Evolutionary conservation across 148 eudicot genomes (phyloP).

Genomic region (Spergularia bocconei): DNA sequence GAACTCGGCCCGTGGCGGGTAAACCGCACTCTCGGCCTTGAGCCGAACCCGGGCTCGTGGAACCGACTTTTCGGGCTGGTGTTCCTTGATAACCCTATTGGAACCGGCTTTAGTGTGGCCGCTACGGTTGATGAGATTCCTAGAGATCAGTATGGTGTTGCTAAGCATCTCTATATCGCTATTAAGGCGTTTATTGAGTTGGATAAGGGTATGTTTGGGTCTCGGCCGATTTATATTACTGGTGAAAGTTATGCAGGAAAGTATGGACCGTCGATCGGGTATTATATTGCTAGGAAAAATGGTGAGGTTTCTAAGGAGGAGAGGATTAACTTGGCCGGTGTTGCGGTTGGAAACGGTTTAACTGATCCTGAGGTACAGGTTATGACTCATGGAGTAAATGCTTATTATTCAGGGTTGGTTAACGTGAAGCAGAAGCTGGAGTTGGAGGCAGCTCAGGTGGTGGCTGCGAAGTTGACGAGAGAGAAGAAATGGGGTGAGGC

Average conservation of each 20-base stretch:
- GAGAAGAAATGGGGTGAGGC: conserved; percentile 57
- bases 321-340: conserved; percentile 60
- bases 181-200: conserved; percentile 41
- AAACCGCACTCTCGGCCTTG: conserved; percentile 32
- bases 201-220: conserved; percentile 36
- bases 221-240: conserved; percentile 65
- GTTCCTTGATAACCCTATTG: conserved; percentile 82
- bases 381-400: conserved; percentile 57
- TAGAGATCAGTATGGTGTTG: conserved; percentile 52
- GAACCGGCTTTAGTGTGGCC: conserved; percentile 81
- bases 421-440: conserved; percentile 49
- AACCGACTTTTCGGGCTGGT: conserved; percentile 59
- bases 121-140: conserved; percentile 58
- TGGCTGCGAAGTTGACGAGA: conserved; percentile 31
- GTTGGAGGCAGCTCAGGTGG: conserved; percentile 46
- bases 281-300: conserved; percentile 56
- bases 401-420: conserved; percentile 59
- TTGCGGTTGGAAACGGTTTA: conserved; percentile 81
- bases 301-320: conserved; percentile 16
- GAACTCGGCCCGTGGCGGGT: conserved; percentile 80
- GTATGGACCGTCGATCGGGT: conserved; percentile 72
- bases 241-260: conserved; percentile 97
- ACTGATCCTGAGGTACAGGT: conserved; percentile 75
- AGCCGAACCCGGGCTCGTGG: conserved; percentile 56
- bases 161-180: conserved; percentile 62